Percentiles rank a stretch among this genome's conserved stretches.
Conservation (phyloP, 495 filamentous ascomycete genomes). For the Neurospora sp. region DNA sequence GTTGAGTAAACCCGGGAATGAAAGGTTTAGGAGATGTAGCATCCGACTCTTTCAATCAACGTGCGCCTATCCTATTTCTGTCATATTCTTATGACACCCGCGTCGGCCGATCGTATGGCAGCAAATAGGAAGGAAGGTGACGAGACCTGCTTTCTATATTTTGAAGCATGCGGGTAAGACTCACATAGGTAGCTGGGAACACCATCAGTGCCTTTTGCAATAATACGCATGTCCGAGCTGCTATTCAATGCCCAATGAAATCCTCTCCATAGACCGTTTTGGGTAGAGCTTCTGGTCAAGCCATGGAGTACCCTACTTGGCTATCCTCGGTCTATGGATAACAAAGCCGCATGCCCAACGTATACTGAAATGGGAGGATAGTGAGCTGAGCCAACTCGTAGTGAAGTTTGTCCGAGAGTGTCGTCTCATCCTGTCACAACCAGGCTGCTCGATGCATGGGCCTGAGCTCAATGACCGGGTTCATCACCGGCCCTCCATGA, state of each 20-base stretch:
- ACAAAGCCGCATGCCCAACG: not conserved
- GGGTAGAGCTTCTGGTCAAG: not conserved
- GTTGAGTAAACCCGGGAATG: not conserved
- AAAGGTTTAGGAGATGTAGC: not conserved
- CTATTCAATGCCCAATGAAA: not conserved
- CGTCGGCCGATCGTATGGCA: not conserved
- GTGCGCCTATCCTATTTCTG: not conserved
- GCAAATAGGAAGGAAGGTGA: not conserved
- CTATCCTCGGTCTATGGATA: not conserved
- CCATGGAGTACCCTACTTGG: not conserved
- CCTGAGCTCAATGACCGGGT: not conserved
- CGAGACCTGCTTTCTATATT: not conserved
- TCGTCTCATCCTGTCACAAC: not conserved
- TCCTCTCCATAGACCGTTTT: not conserved
- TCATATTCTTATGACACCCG: not conserved
- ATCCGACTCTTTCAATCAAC: not conserved
- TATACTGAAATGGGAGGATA: not conserved
- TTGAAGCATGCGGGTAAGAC: not conserved
- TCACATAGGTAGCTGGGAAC: not conserved
- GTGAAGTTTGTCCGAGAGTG: not conserved
- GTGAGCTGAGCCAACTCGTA: not conserved
- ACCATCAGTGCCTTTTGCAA: not conserved
- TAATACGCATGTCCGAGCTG: not conserved
- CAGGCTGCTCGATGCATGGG: not conserved
- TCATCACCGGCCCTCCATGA: not conserved